phyloP scores from a whole-genome alignment of 352 stramenopile species.

The Pythium dissotocum region DNA sequence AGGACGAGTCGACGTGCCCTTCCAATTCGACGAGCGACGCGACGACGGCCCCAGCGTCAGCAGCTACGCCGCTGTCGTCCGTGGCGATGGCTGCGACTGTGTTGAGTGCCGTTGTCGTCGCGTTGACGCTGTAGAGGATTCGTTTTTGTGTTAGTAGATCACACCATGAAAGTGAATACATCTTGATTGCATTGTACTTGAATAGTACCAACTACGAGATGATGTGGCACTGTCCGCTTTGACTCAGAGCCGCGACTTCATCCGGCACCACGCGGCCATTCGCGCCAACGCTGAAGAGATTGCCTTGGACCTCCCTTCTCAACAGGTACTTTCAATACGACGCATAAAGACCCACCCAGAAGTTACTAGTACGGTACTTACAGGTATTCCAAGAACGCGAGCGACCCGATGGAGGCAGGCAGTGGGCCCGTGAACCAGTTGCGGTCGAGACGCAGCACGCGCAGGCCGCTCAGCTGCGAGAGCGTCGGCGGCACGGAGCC shows the following conservation, averaged over 20 bases:
- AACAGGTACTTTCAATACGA: slow-evolving; percentile 1
- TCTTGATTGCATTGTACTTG: background rate
- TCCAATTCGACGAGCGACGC: background rate
- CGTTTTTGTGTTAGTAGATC: background rate
- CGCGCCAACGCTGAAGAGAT: slow-evolving; percentile 41
- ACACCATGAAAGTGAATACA: background rate
- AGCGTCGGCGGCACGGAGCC: slow-evolving; percentile 48
- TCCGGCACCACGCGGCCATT: slow-evolving; percentile 41
- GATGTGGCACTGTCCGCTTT: slow-evolving; percentile 40
- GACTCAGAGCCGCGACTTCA: slow-evolving; percentile 44
- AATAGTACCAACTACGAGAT: slow-evolving; percentile 13
- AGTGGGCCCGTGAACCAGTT: slow-evolving; percentile 54
- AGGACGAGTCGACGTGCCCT: slow-evolving; percentile 40
- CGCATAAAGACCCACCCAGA: background rate
- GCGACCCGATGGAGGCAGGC: slow-evolving; percentile 39
- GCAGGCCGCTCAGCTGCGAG: slow-evolving; percentile 36
- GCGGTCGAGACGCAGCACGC: slow-evolving; percentile 52
- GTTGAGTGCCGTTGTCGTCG: background rate
- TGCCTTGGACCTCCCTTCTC: slow-evolving; percentile 49
- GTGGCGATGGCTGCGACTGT: slow-evolving; percentile 1
- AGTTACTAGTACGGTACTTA: background rate
- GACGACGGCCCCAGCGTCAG: slow-evolving; percentile 10
- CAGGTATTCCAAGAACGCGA: slow-evolving; percentile 44
- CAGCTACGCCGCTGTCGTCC: slow-evolving; percentile 1
- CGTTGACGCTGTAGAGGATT: background rate